Percentiles rank a stretch among this genome's conserved stretches.
Evolutionary conservation across 2,329 filamentous ascomycete species (phyloP).

Genomic region (Colletotrichum cuscutae): DNA sequence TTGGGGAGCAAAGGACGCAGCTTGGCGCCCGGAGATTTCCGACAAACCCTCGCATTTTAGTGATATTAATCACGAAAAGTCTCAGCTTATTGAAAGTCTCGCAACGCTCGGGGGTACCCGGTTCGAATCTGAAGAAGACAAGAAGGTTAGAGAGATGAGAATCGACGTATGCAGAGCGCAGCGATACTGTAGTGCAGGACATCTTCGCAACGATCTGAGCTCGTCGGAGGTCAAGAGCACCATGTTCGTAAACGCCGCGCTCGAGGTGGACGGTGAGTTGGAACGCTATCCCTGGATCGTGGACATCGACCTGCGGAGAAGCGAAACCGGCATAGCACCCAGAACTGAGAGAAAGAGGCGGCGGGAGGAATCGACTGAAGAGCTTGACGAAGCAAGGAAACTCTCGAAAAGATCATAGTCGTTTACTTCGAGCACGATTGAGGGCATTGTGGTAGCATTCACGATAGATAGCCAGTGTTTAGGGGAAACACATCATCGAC

Average conservation of each 20-base stretch:
- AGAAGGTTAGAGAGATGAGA: conserved; percentile 30
- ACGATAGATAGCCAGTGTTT: too few relatives aligned
- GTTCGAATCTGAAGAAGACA: conserved; percentile 35
- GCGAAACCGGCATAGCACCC: neutral
- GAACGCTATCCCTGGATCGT: conserved; percentile 61
- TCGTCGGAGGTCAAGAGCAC: conserved; percentile 58
- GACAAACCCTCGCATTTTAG: conserved; percentile 49
- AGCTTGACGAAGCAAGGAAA: neutral
- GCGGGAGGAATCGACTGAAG: neutral
- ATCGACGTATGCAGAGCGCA: conserved; percentile 39
- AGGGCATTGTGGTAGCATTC: neutral
- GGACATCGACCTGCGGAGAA: conserved; percentile 54
- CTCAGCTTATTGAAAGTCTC: conserved; percentile 48
- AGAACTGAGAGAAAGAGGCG: neutral
- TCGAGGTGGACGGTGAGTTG: conserved; percentile 55
- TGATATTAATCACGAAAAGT: conserved; percentile 54
- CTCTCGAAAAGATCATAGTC: neutral
- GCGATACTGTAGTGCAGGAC: conserved; percentile 50
- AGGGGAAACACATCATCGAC: too few relatives aligned
- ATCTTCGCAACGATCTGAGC: conserved; percentile 44
- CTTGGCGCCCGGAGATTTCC: conserved; percentile 48
- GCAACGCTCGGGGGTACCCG: conserved; percentile 38
- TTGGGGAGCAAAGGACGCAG: conserved; percentile 65
- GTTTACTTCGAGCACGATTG: neutral
- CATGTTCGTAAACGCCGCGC: conserved; percentile 69